phyloP scores from a whole-genome alignment of 192 early-diverging fungal species.

The Gonapodya sp. region DNA sequence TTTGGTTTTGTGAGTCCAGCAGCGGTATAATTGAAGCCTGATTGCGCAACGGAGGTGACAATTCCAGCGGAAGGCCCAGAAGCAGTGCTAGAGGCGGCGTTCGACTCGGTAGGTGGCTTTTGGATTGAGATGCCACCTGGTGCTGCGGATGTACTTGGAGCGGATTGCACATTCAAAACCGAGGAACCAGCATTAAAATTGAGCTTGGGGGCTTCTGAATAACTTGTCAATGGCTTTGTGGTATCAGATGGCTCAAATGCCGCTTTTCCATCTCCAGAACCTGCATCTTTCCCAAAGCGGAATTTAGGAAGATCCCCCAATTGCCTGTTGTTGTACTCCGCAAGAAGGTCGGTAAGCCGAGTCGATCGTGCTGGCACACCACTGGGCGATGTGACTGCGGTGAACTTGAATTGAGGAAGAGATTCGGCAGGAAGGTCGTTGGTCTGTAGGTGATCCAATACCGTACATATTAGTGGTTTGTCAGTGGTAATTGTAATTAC shows the following conservation, averaged over 20 bases:
- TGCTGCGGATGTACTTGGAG: no score
- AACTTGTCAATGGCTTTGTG: not conserved
- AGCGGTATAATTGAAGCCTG: not conserved
- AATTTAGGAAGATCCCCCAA: not conserved
- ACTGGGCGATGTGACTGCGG: not conserved
- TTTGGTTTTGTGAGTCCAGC: not conserved
- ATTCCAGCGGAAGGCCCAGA: not conserved
- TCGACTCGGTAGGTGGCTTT: not conserved
- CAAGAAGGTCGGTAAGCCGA: not conserved
- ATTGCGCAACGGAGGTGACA: no score
- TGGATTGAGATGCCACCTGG: no score
- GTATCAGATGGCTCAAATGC: no score
- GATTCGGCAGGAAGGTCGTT: not conserved
- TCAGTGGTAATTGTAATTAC: not conserved
- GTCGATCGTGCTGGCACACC: not conserved
- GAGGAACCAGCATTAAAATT: not conserved
- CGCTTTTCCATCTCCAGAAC: no score
- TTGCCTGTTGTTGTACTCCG: not conserved
- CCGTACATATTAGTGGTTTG: no score
- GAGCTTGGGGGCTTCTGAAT: not conserved
- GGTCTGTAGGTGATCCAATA: no score
- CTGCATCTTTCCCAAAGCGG: not conserved
- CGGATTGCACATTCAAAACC: no score
- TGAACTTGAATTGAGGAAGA: not conserved
- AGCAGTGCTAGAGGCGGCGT: not conserved